Conservation (phyloP, 768 basidiomycete species). For the Rhodotorula paludigena region DNA sequence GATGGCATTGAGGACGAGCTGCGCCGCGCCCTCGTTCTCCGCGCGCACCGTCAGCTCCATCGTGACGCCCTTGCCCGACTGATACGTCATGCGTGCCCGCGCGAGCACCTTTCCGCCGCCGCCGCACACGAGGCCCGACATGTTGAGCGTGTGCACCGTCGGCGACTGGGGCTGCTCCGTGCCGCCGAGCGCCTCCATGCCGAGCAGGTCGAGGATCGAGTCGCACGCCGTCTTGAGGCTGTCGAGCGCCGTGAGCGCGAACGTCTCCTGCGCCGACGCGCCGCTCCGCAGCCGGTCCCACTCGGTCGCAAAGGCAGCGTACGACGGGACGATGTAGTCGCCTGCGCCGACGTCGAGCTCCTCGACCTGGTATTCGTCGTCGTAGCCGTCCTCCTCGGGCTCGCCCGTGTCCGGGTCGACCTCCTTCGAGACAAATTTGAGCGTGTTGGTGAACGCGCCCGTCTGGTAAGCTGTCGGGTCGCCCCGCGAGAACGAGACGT, state of each 20-base stretch:
- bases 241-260: constrained; percentile 84
- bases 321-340: constrained; percentile 94
- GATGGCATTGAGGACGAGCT: constrained; percentile 84
- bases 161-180: constrained; percentile 73
- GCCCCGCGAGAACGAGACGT: constrained; percentile 87
- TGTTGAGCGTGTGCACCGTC: constrained; percentile 86
- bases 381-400: constrained; percentile 97
- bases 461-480: constrained; percentile 68
- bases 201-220: constrained; percentile 89
- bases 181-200: constrained; percentile 95
- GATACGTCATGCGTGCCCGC: constrained; percentile 91
- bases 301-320: constrained; percentile 83
- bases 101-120: constrained; percentile 95
- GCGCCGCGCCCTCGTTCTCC: constrained; percentile 78
- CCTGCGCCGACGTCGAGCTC: constrained; percentile 89
- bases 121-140: constrained; percentile 83
- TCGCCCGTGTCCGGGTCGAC: constrained; percentile 90
- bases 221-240: constrained; percentile 94
- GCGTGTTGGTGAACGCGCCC: constrained; percentile 80
- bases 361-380: constrained; percentile 96
- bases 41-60: constrained; percentile 86
- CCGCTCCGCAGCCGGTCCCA: constrained; percentile 86
- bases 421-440: constrained; percentile 96
- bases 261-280: constrained; percentile 81
- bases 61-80: constrained; percentile 82